Conservation (phyloP, 768 basidiomycete species). For the Lactarius trivialis region DNA sequence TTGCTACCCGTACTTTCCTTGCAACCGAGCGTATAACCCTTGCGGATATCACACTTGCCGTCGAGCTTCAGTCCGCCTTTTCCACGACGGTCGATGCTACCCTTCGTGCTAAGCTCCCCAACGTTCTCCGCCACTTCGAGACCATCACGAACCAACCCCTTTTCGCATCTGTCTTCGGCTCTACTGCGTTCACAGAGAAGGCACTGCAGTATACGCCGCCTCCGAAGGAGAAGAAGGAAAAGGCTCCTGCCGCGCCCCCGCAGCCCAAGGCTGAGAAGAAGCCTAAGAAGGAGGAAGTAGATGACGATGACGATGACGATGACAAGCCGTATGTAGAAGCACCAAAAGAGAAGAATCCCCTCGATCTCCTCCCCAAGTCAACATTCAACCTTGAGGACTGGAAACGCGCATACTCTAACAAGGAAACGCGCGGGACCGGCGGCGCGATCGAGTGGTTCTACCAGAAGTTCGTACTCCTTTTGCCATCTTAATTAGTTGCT, state of each 20-base stretch:
- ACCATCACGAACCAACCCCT: conserved; percentile 82
- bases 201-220: conserved; percentile 62
- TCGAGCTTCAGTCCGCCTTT: conserved; percentile 49
- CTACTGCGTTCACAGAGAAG: conserved; percentile 59
- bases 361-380: conserved; percentile 85
- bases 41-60: conserved; percentile 74
- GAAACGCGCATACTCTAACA: conserved; percentile 98
- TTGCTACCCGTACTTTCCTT: conserved; percentile 78
- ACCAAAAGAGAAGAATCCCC: conserved; percentile 92
- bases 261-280: conserved; percentile 58
- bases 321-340: conserved; percentile 63
- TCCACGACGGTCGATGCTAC: conserved; percentile 56
- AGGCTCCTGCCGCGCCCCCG: conserved; percentile 27
- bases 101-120: conserved; percentile 59
- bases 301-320: conserved; percentile 65
- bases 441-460: conserved; percentile 96
- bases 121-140: conserved; percentile 78
- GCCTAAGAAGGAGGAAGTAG: conserved; percentile 47
- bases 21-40: conserved; percentile 92
- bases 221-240: conserved; percentile 39
- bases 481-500: neutral
- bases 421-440: conserved; percentile 80
- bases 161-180: conserved; percentile 60
- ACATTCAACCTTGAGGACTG: conserved; percentile 89
- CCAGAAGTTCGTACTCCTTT: conserved; percentile 57